Percentiles rank a stretch among this genome's conserved stretches.
These are phyloP conservation scores for Tremella mesenterica DNA, from an alignment of 768 basidiomycete genomes.

Conservation along the genomic window DNA sequence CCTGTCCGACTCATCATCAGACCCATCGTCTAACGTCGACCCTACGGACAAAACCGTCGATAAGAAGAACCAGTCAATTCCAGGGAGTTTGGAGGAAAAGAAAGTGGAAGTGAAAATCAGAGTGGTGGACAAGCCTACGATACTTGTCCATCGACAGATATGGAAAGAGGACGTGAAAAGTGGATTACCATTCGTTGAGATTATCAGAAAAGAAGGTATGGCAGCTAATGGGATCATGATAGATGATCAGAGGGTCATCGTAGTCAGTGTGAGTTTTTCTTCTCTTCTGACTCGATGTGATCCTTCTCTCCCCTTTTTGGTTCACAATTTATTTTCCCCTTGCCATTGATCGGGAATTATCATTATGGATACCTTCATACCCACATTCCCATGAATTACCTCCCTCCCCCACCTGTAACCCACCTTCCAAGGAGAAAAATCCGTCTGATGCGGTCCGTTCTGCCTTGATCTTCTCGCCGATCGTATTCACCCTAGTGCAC, in stretches of 20 bases:
- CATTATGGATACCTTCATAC: background rate
- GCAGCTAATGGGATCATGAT: slow-evolving; percentile 39
- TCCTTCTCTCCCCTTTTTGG: background rate
- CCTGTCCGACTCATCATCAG: background rate
- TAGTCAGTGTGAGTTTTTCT: slow-evolving; percentile 26
- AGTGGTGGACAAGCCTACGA: slow-evolving; percentile 5
- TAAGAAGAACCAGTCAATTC: background rate
- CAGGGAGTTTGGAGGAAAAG: background rate
- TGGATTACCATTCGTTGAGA: slow-evolving; percentile 17
- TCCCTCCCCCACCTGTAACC: too few relatives aligned
- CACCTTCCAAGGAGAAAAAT: too few relatives aligned
- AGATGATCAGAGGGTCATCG: slow-evolving; percentile 37
- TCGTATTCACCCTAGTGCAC: too few relatives aligned
- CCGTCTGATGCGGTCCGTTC: too few relatives aligned
- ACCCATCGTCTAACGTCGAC: too few relatives aligned
- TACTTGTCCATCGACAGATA: slow-evolving; percentile 13
- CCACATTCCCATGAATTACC: background rate
- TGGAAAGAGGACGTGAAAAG: slow-evolving; percentile 25
- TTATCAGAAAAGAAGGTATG: slow-evolving; percentile 16
- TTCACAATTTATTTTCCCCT: background rate
- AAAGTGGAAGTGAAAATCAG: slow-evolving; percentile 4
- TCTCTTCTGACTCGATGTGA: background rate
- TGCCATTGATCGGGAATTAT: too few relatives aligned
- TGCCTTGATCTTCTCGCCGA: too few relatives aligned
- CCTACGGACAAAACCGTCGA: background rate